Evolutionary conservation across 2,329 filamentous ascomycete genomes (phyloP), one percentile per base, ranked within the genome.

Genomic region (Thelonectria blattea): DNA sequence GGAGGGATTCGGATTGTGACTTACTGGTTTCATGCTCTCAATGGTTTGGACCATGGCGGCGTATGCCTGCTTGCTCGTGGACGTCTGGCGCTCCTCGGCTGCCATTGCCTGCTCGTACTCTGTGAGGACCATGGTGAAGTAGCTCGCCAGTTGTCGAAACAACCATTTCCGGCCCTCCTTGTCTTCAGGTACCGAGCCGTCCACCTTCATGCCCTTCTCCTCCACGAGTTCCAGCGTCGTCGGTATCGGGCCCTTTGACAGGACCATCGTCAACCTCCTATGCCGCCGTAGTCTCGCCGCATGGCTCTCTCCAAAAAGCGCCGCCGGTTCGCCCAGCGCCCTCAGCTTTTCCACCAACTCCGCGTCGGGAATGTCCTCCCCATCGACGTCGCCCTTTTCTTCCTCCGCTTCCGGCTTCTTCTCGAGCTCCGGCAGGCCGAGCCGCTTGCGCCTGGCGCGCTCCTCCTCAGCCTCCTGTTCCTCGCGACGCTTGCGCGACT

Each of bases 111-210:
- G 73, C 69, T 93, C 87, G 90, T 96, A 99, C 75, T 96, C 94
- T 46, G 83, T 85, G 59, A 99, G 81, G n/a, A 99, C 87, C 88
- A 99, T 92, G 54, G 91, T 96, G 79, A 99, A 98, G 80, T 97
- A 99, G 50, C 91, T 95, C 18, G 91, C 91, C 57, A 99, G 83
- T 76, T 99, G 94, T 11, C 94, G 85, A 79, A 90, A 94, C 42
- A 99, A 80, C 76, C 90, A 93, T 46, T 84, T 80, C 47, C 88
- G 85, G 0, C 81, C 90, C 42, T 88, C 85, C 18, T 79, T 80
- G 67, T 93, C 90, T 68, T 79, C 82, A 1, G 86, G 85, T 10
- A 91, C 78, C 45, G 80, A 81, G 15, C 83, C 81, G 1, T 86
- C 80, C 22, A 98, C 87, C 75, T 93, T 94, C 92, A 97, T 97